phyloP scores from a whole-genome alignment of 2,329 filamentous ascomycete genomes.

The Penicillium sp. region DNA sequence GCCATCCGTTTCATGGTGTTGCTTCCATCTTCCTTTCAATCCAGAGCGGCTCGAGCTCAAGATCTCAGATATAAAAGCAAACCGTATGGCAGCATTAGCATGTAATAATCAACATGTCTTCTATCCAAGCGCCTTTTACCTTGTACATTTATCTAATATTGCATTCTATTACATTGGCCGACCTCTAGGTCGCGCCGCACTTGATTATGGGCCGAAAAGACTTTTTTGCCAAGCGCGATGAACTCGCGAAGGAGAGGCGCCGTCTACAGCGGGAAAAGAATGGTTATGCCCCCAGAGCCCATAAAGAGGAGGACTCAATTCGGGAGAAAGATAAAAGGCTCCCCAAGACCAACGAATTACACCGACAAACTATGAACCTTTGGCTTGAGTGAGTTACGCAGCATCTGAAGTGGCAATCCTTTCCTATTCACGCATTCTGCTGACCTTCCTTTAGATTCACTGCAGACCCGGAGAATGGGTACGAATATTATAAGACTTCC shows the following conservation, averaged over 20 bases:
- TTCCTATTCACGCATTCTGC: not conserved
- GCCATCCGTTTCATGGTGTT: too few relatives aligned
- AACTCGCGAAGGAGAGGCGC: slow-evolving; percentile 1
- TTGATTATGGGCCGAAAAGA: slow-evolving; percentile 1
- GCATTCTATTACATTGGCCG: too few relatives aligned
- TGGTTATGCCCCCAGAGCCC: not conserved
- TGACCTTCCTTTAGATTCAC: not conserved
- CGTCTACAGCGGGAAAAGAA: slow-evolving; percentile 3
- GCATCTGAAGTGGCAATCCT: not conserved
- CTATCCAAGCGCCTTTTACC: too few relatives aligned
- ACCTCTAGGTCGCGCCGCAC: not conserved
- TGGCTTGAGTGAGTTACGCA: slow-evolving; percentile 3
- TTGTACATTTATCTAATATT: too few relatives aligned
- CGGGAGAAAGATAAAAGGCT: slow-evolving; percentile 7
- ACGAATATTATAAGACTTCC: not conserved
- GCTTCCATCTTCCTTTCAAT: too few relatives aligned
- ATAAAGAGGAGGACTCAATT: slow-evolving; percentile 3
- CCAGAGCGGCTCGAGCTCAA: too few relatives aligned
- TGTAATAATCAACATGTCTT: too few relatives aligned
- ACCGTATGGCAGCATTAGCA: too few relatives aligned
- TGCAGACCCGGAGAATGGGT: not conserved
- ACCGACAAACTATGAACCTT: not conserved
- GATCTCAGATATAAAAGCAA: too few relatives aligned
- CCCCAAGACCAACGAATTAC: not conserved
- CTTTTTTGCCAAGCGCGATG: slow-evolving; percentile 1